A percentile compares a stretch with the other conserved stretches of the same genome.
Evolutionary conservation across 2,329 filamentous ascomycete genomes (phyloP).

Genomic region (Biscogniauxia sp.): DNA sequence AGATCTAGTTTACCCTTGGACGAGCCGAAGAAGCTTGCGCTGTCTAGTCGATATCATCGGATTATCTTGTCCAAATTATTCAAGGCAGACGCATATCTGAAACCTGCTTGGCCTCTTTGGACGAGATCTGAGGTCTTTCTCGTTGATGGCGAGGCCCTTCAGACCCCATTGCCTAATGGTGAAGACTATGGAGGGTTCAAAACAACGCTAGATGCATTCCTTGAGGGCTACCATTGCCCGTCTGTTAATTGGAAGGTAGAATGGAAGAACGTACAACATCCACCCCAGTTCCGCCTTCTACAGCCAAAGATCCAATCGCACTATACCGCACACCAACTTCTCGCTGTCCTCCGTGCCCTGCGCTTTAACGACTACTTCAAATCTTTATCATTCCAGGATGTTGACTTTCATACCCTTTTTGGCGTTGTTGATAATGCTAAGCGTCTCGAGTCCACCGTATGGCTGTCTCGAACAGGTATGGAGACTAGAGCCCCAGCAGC

Average conservation of each 20-base stretch:
- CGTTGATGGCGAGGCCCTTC: conserved; percentile 50
- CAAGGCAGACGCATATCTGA: conserved; percentile 53
- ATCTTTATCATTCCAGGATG: conserved; percentile 52
- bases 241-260: conserved; percentile 53
- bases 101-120: conserved; percentile 58
- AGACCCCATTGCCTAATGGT: conserved; percentile 52
- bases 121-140: conserved; percentile 52
- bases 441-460: conserved; percentile 47
- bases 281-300: conserved; percentile 55
- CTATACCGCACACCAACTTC: conserved; percentile 51
- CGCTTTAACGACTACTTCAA: conserved; percentile 61
- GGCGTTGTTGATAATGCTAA: conserved; percentile 42
- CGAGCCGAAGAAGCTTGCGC: conserved; percentile 44
- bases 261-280: conserved; percentile 41
- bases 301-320: conserved; percentile 36
- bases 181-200: conserved; percentile 55
- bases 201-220: conserved; percentile 54
- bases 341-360: conserved; percentile 56
- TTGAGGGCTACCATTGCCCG: conserved; percentile 49
- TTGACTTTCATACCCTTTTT: conserved; percentile 46
- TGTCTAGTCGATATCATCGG: conserved; percentile 54
- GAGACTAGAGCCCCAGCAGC: not conserved
- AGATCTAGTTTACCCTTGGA: conserved; percentile 40
- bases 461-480: conserved; percentile 52
- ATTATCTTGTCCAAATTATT: conserved; percentile 54